A percentile compares a stretch with the other conserved stretches of the same genome.
These are phyloP conservation scores for Jacaranda copaia DNA, from an alignment of 257 asterid species.

Conservation along the genomic window DNA sequence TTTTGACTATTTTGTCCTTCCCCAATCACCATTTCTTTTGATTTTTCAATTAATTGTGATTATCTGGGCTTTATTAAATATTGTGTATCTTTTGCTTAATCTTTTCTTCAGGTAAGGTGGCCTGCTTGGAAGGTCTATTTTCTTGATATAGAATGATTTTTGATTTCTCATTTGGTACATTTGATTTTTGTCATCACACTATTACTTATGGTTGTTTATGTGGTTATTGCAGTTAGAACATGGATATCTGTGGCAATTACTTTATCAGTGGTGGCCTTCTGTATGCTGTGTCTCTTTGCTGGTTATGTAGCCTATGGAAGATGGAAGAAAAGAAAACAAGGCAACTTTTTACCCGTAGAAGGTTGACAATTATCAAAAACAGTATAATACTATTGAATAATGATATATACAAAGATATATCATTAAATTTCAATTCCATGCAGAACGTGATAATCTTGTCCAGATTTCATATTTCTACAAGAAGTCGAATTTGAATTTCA, in stretches of 20 bases:
- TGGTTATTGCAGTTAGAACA: conserved; percentile 51
- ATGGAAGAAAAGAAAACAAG: conserved; percentile 58
- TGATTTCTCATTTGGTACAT: not conserved
- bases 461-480: conserved; percentile 63
- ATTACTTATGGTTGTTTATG: not conserved
- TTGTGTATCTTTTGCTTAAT: not conserved
- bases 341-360: conserved; percentile 39
- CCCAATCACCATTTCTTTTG: not conserved
- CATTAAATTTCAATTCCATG: not conserved
- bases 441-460: conserved; percentile 79
- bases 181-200: too few relatives aligned
- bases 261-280: conserved; percentile 61
- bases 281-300: conserved; percentile 64
- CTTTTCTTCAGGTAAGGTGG: not conserved
- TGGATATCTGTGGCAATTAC: conserved; percentile 61
- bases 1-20: conserved; percentile 1
- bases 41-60: not conserved
- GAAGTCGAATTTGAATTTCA: conserved; percentile 77
- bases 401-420: too few relatives aligned
- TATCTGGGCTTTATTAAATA: conserved; percentile 5
- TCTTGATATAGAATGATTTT: not conserved
- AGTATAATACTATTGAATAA: not conserved
- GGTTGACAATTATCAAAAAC: not conserved
- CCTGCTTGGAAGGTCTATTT: conserved; percentile 14
- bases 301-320: conserved; percentile 56